Percentiles rank a stretch among this genome's conserved stretches.
These are phyloP conservation scores for Aspergillus unguis DNA, from an alignment of 2,329 filamentous ascomycete genomes.

Conservation along the genomic window DNA sequence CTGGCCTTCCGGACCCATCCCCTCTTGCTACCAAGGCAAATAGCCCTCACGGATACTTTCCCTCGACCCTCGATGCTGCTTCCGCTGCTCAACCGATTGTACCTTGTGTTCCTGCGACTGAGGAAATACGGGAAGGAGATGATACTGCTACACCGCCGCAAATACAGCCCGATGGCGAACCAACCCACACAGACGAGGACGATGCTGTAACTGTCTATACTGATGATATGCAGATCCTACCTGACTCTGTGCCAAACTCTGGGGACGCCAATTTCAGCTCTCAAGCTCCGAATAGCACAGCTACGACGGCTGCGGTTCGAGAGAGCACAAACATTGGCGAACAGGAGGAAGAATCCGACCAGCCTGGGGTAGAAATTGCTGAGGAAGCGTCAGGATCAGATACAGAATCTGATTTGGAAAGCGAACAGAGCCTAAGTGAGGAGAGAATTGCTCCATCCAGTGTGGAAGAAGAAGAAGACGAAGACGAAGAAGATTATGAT, in stretches of 20 bases:
- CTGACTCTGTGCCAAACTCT: background rate
- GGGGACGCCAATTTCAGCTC: background rate
- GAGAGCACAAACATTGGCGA: background rate
- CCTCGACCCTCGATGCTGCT: slow-evolving; percentile 14
- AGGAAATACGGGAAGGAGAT: slow-evolving; percentile 1
- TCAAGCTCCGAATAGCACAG: background rate
- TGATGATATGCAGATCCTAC: slow-evolving; percentile 1
- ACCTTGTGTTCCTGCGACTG: background rate
- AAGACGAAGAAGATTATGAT: slow-evolving; percentile 1
- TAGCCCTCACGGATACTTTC: slow-evolving; percentile 32
- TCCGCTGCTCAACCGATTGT: slow-evolving; percentile 12
- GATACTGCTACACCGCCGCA: background rate
- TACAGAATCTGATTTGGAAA: slow-evolving; percentile 7
- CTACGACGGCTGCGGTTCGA: background rate
- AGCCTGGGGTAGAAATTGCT: slow-evolving; percentile 7
- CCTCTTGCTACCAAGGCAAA: slow-evolving; percentile 32
- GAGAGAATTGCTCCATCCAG: slow-evolving; percentile 6
- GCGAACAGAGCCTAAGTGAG: slow-evolving; percentile 2
- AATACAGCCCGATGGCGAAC: background rate
- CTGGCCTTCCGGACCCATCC: slow-evolving; percentile 40
- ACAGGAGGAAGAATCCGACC: background rate
- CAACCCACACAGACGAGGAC: background rate
- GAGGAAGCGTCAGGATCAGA: slow-evolving; percentile 23
- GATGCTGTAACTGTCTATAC: slow-evolving; percentile 4
- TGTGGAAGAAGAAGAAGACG: slow-evolving; percentile 12